These are phyloP conservation scores for Aureobasidium uvarum DNA, from an alignment of 2,329 filamentous ascomycete species.

Conservation along the genomic window DNA sequence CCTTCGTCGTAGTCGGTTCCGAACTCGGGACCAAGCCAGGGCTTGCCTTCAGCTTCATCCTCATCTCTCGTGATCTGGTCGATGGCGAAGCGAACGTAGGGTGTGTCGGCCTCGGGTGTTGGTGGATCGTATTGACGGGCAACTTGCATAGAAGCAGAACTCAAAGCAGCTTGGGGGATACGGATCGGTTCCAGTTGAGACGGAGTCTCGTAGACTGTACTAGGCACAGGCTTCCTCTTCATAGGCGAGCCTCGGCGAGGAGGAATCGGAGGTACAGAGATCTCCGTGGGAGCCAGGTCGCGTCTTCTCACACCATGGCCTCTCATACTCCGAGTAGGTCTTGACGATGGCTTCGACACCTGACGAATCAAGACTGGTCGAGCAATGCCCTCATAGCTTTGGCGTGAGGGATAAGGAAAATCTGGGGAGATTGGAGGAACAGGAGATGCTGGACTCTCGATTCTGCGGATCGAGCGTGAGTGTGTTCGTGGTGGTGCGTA, in stretches of 20 bases:
- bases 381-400: slow-evolving; percentile 34
- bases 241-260: slow-evolving; percentile 29
- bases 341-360: slow-evolving; percentile 33
- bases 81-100: slow-evolving; percentile 86
- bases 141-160: slow-evolving; percentile 36
- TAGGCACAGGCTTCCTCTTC: slow-evolving; percentile 39
- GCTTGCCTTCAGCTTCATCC: slow-evolving; percentile 47
- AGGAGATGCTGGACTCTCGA: slow-evolving; percentile 38
- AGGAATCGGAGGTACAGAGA: slow-evolving; percentile 26
- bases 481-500: slow-evolving; percentile 35
- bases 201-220: slow-evolving; percentile 33
- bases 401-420: slow-evolving; percentile 32
- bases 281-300: neutral
- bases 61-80: slow-evolving; percentile 78
- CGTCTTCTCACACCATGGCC: slow-evolving; percentile 36
- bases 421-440: slow-evolving; percentile 11
- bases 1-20: slow-evolving; percentile 9
- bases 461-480: slow-evolving; percentile 17
- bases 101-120: slow-evolving; percentile 77
- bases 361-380: slow-evolving; percentile 30
- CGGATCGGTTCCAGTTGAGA: slow-evolving; percentile 24
- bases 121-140: slow-evolving; percentile 44
- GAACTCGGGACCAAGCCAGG: slow-evolving; percentile 16
- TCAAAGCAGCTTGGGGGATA: slow-evolving; percentile 28
- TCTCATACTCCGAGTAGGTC: slow-evolving; percentile 34